Evolutionary conservation across 2,329 filamentous ascomycete genomes (phyloP), one percentile per base, ranked within the genome.

Genomic region (Scedosporium boydii): DNA sequence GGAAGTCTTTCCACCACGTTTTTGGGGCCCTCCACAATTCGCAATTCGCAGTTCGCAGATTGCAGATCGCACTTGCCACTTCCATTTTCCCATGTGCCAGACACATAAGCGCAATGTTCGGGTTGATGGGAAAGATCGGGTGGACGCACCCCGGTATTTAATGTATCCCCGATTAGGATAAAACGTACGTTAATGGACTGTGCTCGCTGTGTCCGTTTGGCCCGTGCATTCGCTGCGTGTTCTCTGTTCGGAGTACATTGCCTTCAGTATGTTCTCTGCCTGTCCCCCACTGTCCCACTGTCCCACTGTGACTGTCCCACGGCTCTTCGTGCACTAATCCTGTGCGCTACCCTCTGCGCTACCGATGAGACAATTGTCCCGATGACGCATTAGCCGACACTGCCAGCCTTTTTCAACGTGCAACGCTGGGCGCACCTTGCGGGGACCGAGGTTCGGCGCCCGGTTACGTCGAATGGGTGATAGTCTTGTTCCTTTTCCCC

Each of bases 371-470:
- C 44, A 7, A 3, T 21, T 23, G 59, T 60, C 26, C 59, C 59
- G 26, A 60, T 60, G 59, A 51, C 44, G 44, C 29, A 60, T n/a
- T 51, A 55, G 51, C 51, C 51, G 51, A 55, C 51, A 10, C 23
- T 55, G 51, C 34, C 34, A 38, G 34, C 34, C 34, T 38, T 38
- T 38, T 38, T 14, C 34, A 38, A 38, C 34, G 21, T 27, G 12
- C 51, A 55, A 23, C 51, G 44, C n/a, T 51, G 23, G 27, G 26
- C 26, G 48, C 6, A 7, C 29, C 29, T 34, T 34, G 29, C 29
- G 29, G 26, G 26, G 59, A 53, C 59, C 59, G 42, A 53, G 59
- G 59, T 60, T 34, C 59, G 23, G 42, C 29, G n/a, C n/a, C 58
- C 59, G 59, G 59, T 44, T 44, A 34, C 6, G 3, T 12, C 3